Percentiles rank a stretch among this genome's conserved stretches.
Evolutionary conservation across 2,329 filamentous ascomycete genomes (phyloP).

Genomic region (Fusarium sp.): DNA sequence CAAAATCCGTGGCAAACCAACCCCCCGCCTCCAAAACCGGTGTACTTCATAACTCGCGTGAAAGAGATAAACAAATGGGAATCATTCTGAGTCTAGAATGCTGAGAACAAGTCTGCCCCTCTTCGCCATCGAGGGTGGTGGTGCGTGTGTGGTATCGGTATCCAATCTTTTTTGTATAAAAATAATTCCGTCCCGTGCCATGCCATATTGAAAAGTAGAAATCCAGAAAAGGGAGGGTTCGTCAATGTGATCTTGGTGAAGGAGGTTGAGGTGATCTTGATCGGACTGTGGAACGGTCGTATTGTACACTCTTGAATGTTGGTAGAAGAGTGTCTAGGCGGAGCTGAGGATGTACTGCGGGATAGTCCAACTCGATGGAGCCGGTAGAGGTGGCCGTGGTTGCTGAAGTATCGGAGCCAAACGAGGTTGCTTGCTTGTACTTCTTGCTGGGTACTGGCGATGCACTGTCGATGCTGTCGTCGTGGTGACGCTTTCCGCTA

Average conservation of each 20-base stretch:
- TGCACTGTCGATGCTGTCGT: constrained; percentile 29
- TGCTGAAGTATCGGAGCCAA: constrained; percentile 37
- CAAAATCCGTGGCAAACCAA: not conserved
- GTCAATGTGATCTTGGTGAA: constrained; percentile 40
- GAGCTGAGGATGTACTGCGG: constrained; percentile 24
- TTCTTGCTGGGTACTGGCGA: constrained; percentile 41
- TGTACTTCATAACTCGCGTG: constrained; percentile 21
- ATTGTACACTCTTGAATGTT: constrained; percentile 38
- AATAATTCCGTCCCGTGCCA: constrained; percentile 10
- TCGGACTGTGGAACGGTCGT: constrained; percentile 33
- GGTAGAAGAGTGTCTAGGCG: constrained; percentile 33
- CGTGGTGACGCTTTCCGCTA: constrained; percentile 39
- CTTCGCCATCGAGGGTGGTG: constrained; percentile 17
- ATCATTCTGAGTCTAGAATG: constrained; percentile 31
- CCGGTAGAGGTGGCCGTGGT: constrained; percentile 31
- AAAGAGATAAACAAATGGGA: constrained; percentile 9
- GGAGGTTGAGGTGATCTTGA: constrained; percentile 40
- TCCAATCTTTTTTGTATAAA: constrained; percentile 21
- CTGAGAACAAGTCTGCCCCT: constrained; percentile 26
- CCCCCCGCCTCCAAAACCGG: not conserved
- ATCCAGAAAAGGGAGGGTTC: not conserved
- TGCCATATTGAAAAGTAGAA: not conserved
- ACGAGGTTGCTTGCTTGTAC: constrained; percentile 39
- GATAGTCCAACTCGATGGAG: constrained; percentile 29
- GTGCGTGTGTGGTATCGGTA: constrained; percentile 16